Percentiles rank a stretch among this genome's conserved stretches.
Evolutionary conservation across 23 red algal genomes (phyloP).

Genomic region (Agarophyton chilense): DNA sequence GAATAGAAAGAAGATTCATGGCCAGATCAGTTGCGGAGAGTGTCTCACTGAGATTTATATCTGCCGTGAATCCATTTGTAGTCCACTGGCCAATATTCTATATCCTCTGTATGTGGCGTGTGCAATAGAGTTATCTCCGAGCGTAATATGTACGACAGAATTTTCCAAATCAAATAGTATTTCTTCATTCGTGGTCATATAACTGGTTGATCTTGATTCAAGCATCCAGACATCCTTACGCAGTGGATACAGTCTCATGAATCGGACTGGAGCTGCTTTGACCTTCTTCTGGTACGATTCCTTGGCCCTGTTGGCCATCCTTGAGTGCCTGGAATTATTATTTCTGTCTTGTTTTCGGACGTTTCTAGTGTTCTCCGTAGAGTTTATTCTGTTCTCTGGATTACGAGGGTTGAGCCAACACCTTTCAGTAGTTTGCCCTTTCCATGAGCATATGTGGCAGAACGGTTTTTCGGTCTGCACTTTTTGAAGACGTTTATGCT

Average conservation of each 20-base stretch:
- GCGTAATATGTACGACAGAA: constrained; percentile 19
- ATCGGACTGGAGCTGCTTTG: not conserved
- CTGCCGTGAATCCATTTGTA: not conserved
- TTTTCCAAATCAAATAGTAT: not conserved
- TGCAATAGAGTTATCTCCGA: constrained; percentile 19
- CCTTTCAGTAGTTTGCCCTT: constrained; percentile 2
- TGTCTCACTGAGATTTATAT: not conserved
- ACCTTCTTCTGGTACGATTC: too few relatives aligned
- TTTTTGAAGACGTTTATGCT: not conserved
- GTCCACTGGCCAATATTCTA: not conserved
- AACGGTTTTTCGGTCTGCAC: not conserved
- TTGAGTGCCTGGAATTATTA: too few relatives aligned
- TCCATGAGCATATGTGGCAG: not conserved
- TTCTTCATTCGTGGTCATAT: constrained; percentile 1
- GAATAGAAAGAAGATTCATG: constrained; percentile 26
- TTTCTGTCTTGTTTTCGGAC: too few relatives aligned
- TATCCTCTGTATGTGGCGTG: not conserved
- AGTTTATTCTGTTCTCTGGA: constrained; percentile 25
- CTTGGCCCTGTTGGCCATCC: too few relatives aligned
- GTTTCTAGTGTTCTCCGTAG: too few relatives aligned
- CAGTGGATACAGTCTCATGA: not conserved
- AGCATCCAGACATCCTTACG: not conserved
- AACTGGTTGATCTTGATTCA: constrained; percentile 6
- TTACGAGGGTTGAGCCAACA: constrained; percentile 26
- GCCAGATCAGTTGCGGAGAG: too few relatives aligned